Base-by-base conservation (phyloP, 352 stramenopile species). In the Phytophthora citricola region DNA sequence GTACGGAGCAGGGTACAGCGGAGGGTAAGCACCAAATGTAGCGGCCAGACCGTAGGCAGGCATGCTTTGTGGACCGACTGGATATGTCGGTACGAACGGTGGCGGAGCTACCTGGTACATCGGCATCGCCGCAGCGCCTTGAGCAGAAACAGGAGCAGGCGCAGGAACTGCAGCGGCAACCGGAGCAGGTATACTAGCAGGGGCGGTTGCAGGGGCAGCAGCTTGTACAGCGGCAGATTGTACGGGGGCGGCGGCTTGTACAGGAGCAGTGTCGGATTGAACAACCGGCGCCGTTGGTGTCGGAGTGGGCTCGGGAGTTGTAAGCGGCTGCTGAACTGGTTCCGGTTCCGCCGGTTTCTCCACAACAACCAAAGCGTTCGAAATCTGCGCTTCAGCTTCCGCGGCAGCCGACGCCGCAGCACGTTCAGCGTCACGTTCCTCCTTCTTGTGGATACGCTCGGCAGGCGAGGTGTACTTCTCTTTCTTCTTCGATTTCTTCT, bases 381-480 rank as follows among this genome's bases (percentile, higher is more conserved):
- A 86, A 38, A 83, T 48, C 11, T 83, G 73, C 17, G 44, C 15
- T 57, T 66, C 53, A 24, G 69, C 46, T 11, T 59, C 15, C 5
- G 60, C 53, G 11, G 57, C 58, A 50, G 57, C 31, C 14, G 45
- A 53, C n/a, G 62, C 58, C 5, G 54, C 58, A 15, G 58, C 48
- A 36, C 46, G 67, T n/a, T 70, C 56, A 8, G 63, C 69, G 32
- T 68, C 51, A 20, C 68, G 63, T 58, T 75, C 56, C 34, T 78
- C 67, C 51, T 78, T 83, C 59, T 71, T 76, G 14, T 85, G 76
- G 39, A 90, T 87, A 5, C 81, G 81, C 20, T 87, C 76, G 10
- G 78, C 63, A 20, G 75, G 76, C 7, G 68, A 75, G 9, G 78
- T 87, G 69, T 87, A 90, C 74, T 90, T 90, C 22, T 81, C 71